phyloP scores from a whole-genome alignment of 306 rosid species.

The Acacia confusa region DNA sequence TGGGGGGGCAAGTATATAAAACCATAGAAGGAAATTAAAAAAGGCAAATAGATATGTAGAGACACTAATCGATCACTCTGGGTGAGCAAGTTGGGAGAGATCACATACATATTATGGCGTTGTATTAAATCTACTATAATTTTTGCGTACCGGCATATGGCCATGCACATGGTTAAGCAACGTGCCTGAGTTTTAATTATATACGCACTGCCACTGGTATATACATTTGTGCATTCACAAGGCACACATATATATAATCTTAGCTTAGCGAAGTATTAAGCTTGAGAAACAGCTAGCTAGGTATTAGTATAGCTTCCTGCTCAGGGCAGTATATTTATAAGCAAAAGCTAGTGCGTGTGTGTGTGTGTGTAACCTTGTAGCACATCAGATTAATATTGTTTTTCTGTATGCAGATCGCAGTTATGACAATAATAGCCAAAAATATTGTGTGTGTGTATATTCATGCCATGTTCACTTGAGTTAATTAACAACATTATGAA shows the following conservation, averaged over 20 bases:
- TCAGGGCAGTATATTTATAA: neutral
- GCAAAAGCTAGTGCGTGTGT: neutral
- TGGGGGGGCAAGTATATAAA: neutral
- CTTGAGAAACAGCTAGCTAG: neutral
- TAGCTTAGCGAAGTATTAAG: neutral
- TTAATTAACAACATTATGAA: neutral
- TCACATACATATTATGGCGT: neutral
- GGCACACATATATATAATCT: neutral
- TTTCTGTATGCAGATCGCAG: neutral
- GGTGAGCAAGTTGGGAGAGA: neutral
- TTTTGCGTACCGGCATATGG: too few relatives aligned
- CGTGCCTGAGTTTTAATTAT: neutral
- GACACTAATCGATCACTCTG: neutral
- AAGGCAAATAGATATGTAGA: neutral
- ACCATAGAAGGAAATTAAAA: neutral
- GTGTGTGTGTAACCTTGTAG: neutral
- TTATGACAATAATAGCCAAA: neutral
- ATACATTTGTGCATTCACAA: neutral
- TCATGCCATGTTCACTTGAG: neutral
- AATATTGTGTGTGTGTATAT: neutral
- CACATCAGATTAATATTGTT: neutral
- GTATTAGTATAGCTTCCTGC: neutral
- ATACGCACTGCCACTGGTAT: neutral
- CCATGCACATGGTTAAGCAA: neutral
- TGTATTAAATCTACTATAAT: neutral